Percentiles rank a stretch among this genome's conserved stretches.
Evolutionary conservation across 257 asterid species (phyloP).

Genomic region (Solanum neorickii): DNA sequence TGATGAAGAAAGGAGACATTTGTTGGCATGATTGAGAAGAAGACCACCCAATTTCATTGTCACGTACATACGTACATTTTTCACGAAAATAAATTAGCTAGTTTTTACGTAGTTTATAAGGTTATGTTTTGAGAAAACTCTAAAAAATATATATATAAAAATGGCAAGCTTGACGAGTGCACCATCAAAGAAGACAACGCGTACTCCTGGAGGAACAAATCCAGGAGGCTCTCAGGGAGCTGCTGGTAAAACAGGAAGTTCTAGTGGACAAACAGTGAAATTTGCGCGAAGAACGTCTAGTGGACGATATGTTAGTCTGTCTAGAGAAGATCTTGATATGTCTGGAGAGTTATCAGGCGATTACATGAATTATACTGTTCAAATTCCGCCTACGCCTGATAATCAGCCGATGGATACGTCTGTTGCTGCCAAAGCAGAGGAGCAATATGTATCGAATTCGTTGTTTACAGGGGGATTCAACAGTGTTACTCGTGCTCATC

Average conservation of each 20-base stretch:
- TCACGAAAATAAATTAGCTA: not conserved
- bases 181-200: slow-evolving; percentile 42
- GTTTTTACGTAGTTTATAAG: not conserved
- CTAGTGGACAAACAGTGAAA: slow-evolving; percentile 56
- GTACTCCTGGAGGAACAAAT: slow-evolving; percentile 13
- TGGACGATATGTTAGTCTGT: slow-evolving; percentile 66
- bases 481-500: slow-evolving; percentile 83
- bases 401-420: slow-evolving; percentile 70
- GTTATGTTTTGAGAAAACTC: not conserved
- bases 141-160: not conserved
- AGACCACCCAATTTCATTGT: not conserved
- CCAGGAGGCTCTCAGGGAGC: slow-evolving; percentile 15
- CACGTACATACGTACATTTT: not conserved
- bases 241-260: not conserved
- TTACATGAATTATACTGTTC: slow-evolving; percentile 72
- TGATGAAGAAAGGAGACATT: not conserved
- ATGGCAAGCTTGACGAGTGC: slow-evolving; percentile 44
- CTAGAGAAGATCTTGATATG: slow-evolving; percentile 69
- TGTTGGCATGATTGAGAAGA: not conserved
- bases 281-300: slow-evolving; percentile 77
- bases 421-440: slow-evolving; percentile 77
- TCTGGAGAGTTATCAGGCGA: slow-evolving; percentile 52
- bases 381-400: slow-evolving; percentile 83
- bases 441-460: slow-evolving; percentile 77
- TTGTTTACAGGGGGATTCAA: slow-evolving; percentile 79